Evolutionary conservation across 148 eudicot species (phyloP).

Genomic region (Cornus controversa): DNA sequence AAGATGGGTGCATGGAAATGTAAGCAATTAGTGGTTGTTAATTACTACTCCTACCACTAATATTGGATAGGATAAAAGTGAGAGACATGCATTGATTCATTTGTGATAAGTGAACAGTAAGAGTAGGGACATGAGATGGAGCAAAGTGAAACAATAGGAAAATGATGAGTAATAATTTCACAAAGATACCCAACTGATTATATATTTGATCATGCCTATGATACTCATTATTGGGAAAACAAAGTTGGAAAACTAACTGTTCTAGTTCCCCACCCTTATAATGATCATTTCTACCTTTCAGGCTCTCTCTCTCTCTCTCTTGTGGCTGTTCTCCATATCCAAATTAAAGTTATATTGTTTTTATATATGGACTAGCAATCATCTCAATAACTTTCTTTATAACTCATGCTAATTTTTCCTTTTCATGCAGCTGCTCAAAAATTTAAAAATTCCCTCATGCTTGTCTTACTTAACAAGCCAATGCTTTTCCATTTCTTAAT

Average conservation of each 20-base stretch:
- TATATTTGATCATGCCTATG: constrained; percentile 34
- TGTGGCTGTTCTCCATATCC: constrained; percentile 26
- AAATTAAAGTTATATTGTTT: background rate
- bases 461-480: background rate
- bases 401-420: background rate
- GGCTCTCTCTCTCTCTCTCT: constrained; percentile 10
- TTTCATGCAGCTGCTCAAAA: too few species aligned
- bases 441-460: background rate
- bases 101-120: constrained; percentile 23
- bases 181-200: constrained; percentile 46
- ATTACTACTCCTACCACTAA: constrained; percentile 9
- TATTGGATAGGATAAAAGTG: constrained; percentile 6
- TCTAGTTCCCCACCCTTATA: constrained; percentile 23
- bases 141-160: constrained; percentile 34
- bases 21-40: background rate
- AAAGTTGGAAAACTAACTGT: constrained; percentile 35
- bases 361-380: background rate
- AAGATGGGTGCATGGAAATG: background rate
- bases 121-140: constrained; percentile 31
- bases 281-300: constrained; percentile 30
- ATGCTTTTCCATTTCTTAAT: background rate
- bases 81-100: constrained; percentile 27
- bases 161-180: constrained; percentile 48
- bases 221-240: constrained; percentile 35
- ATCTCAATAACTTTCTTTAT: background rate